Percentiles rank a stretch among this genome's conserved stretches.
phyloP scores from a whole-genome alignment of 2,329 filamentous ascomycete species.

The Torrubiella hemipterigena region DNA sequence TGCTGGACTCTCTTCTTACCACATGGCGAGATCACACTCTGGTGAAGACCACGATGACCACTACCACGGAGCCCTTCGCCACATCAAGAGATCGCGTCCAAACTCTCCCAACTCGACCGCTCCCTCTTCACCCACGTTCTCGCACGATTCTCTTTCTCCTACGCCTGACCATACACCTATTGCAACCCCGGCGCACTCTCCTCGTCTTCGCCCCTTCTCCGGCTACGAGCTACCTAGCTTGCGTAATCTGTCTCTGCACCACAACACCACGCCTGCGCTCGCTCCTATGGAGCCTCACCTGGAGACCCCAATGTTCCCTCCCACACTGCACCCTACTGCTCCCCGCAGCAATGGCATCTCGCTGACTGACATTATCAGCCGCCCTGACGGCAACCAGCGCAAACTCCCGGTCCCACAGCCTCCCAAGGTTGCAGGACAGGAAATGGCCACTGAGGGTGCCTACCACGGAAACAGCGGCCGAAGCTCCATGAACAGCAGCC shows the following conservation, averaged over 20 bases:
- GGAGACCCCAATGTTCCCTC: conserved; percentile 29
- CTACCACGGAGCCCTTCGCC: conserved; percentile 55
- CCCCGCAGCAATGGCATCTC: conserved; percentile 56
- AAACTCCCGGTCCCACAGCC: conserved; percentile 86
- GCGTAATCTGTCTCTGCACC: conserved; percentile 46
- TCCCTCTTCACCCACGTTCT: conserved; percentile 91
- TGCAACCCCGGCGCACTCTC: conserved; percentile 89
- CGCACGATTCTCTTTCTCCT: conserved; percentile 87
- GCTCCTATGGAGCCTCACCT: conserved; percentile 47
- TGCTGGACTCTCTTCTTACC: conserved; percentile 74
- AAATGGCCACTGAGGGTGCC: conserved; percentile 59
- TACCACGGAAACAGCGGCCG: conserved; percentile 58
- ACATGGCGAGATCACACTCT: conserved; percentile 84
- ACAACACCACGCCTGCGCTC: conserved; percentile 41
- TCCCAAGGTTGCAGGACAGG: conserved; percentile 80
- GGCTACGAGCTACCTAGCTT: conserved; percentile 76
- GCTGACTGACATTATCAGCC: conserved; percentile 85
- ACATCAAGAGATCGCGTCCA: conserved; percentile 79
- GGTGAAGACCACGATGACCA: conserved; percentile 72
- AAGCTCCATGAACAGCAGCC: conserved; percentile 66
- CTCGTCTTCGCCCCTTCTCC: conserved; percentile 71
- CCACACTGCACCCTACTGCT: conserved; percentile 40
- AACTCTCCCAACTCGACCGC: conserved; percentile 93
- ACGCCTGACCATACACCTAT: conserved; percentile 98
- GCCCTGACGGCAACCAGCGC: conserved; percentile 73